A percentile compares a stretch with the other conserved stretches of the same genome.
These are phyloP conservation scores for Fusarium dlaminii DNA, from an alignment of 2,329 filamentous ascomycete species.

Conservation along the genomic window DNA sequence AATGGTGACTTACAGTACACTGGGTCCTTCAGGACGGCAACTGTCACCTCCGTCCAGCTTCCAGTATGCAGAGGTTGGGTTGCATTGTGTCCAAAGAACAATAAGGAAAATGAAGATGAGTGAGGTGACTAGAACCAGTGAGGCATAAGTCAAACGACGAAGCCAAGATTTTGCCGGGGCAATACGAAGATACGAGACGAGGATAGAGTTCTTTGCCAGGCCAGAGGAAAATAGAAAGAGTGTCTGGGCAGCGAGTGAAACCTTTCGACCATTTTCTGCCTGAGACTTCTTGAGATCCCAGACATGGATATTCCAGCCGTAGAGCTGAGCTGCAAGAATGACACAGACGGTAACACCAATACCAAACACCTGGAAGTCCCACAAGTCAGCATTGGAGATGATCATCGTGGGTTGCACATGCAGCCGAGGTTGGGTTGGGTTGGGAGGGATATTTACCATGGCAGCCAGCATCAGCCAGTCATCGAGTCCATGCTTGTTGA, in stretches of 20 bases:
- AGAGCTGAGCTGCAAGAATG: slow-evolving; percentile 48
- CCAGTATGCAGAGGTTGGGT: slow-evolving; percentile 40
- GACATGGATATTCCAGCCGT: slow-evolving; percentile 52
- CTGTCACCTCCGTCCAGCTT: slow-evolving; percentile 30
- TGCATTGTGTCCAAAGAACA: slow-evolving; percentile 51
- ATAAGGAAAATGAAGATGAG: slow-evolving; percentile 47
- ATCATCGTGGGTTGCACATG: slow-evolving; percentile 12
- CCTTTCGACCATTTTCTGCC: slow-evolving; percentile 46
- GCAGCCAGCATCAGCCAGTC: slow-evolving; percentile 55
- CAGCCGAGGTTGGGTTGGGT: slow-evolving; percentile 10
- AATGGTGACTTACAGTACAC: slow-evolving; percentile 34
- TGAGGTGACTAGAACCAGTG: slow-evolving; percentile 43
- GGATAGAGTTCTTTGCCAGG: slow-evolving; percentile 53
- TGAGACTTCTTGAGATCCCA: slow-evolving; percentile 47
- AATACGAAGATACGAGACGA: slow-evolving; percentile 53
- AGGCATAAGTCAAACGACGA: slow-evolving; percentile 43
- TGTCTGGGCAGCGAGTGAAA: slow-evolving; percentile 53
- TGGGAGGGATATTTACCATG: slow-evolving; percentile 41
- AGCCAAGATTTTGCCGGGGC: slow-evolving; percentile 48
- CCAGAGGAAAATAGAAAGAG: slow-evolving; percentile 52
- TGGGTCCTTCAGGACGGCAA: slow-evolving; percentile 45
- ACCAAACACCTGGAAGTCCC: slow-evolving; percentile 45
- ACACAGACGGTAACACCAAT: slow-evolving; percentile 48
- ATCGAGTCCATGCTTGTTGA: slow-evolving; percentile 49
- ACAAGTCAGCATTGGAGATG: slow-evolving; percentile 17